Evolutionary conservation across 805 yeast genomes (phyloP), one percentile per base, ranked within the genome.

Genomic region (Wickerhamomyces mucosus): DNA sequence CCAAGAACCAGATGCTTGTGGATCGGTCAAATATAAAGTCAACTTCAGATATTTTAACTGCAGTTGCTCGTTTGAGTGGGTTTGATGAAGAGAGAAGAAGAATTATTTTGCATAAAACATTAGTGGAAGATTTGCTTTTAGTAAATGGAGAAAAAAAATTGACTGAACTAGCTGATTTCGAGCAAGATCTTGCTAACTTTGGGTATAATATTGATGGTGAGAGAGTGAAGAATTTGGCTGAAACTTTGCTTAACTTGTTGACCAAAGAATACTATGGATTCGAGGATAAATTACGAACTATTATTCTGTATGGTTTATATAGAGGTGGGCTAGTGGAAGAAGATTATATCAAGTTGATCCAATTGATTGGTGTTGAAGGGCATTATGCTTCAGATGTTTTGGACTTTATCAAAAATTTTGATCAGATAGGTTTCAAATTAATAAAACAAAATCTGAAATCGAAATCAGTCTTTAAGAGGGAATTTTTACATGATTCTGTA

Each of bases 161-260:
- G 41, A 75, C 79, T 7, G 84, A 74, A 37, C 63, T 82, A 14
- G 84, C 95, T 1, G 92, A 83, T 40, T 67, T 86, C 36, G 97
- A 92, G 56, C 96, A 88, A 56, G 71, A 77, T 14, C 66, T 86
- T 40, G 72, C 80, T 5, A 82, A 85, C 4, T 72, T 73, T 26
- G 94, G 94, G 15, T 53, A 69, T 3, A 76, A 75, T 34, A 63
- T 75, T 28, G 81, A 83, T 40, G 86, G 89, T 3, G 67, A 67
- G 18, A 70, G 70, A 42, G 67, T 68, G 27, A 71, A 71, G 42
- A 65, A 68, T 32, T 56, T 82, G 16, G 75, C 80, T 20, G 80
- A 74, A 31, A 72, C 69, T 21, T 57, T 86, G 34, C 61, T 88
- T 18, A 63, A 58, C 4, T 50, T 76, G 15, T 59, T 89, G 15